phyloP scores from a whole-genome alignment of 2,329 filamentous ascomycete genomes.

The Shiraia bambusicola region DNA sequence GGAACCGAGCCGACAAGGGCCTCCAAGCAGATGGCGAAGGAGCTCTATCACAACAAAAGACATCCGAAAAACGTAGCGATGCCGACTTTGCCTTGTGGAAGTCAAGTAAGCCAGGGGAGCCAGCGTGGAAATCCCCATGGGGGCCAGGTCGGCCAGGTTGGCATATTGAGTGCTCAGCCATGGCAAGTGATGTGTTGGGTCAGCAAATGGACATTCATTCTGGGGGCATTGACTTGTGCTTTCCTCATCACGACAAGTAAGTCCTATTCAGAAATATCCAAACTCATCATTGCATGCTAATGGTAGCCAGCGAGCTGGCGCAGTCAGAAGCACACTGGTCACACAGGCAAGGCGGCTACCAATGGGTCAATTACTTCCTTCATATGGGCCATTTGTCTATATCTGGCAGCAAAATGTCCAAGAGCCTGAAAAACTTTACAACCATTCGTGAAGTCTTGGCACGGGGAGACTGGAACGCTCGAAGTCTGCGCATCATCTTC shows the following conservation, averaged over 20 bases:
- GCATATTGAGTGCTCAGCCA: constrained; percentile 97
- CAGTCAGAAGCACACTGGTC: constrained; percentile 85
- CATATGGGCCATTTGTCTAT: constrained; percentile 95
- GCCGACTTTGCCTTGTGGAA: constrained; percentile 96
- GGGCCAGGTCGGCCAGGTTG: constrained; percentile 85
- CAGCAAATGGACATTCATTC: constrained; percentile 88
- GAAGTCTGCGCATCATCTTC: constrained; percentile 82
- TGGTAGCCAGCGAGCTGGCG: constrained; percentile 63
- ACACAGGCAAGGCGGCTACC: constrained; percentile 48
- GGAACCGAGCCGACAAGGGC: constrained; percentile 79
- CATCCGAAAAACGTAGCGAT: constrained; percentile 68
- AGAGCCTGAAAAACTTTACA: constrained; percentile 92
- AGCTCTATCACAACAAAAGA: constrained; percentile 61
- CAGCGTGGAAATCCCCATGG: constrained; percentile 86
- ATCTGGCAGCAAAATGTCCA: constrained; percentile 91
- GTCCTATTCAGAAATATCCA: neutral
- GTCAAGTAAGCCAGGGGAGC: constrained; percentile 86
- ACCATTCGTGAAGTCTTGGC: constrained; percentile 82
- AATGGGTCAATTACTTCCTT: constrained; percentile 94
- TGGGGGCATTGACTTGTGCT: constrained; percentile 84
- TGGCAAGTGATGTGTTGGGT: constrained; percentile 88
- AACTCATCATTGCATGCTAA: constrained; percentile 1
- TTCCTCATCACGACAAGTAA: constrained; percentile 73
- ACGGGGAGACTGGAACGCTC: constrained; percentile 69
- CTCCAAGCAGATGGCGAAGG: constrained; percentile 89